Conservation (phyloP, 768 basidiomycete species). For the Lentinula aciculospora region DNA sequence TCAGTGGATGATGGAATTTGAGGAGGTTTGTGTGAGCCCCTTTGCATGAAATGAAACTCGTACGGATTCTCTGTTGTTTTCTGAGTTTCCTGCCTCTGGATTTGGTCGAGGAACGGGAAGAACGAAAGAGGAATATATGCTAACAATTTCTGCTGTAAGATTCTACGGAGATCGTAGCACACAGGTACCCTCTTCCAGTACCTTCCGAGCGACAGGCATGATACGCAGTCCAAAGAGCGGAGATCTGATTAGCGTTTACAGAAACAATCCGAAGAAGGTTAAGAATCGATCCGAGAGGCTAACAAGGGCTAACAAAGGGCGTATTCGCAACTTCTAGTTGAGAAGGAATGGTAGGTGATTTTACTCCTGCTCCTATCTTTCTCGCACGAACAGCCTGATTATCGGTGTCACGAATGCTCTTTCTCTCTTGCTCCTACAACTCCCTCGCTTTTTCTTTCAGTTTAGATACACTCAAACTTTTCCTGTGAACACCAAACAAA, state of each 20-base stretch:
- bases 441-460: slow-evolving; percentile 28
- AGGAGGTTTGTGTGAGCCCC: slow-evolving; percentile 79
- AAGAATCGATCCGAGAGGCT: slow-evolving; percentile 81
- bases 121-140: slow-evolving; percentile 73
- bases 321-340: slow-evolving; percentile 14
- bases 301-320: slow-evolving; percentile 2
- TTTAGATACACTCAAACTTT: slow-evolving; percentile 34
- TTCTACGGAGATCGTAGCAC: slow-evolving; percentile 70
- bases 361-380: slow-evolving; percentile 5
- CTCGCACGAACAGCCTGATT: neutral
- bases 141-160: slow-evolving; percentile 65
- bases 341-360: slow-evolving; percentile 10
- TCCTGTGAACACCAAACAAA: slow-evolving; percentile 23
- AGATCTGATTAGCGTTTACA: slow-evolving; percentile 64
- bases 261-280: slow-evolving; percentile 67
- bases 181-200: slow-evolving; percentile 80
- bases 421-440: slow-evolving; percentile 24
- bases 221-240: slow-evolving; percentile 84
- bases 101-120: slow-evolving; percentile 66
- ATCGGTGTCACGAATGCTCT: slow-evolving; percentile 14
- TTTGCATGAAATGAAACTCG: slow-evolving; percentile 86
- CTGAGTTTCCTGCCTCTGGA: slow-evolving; percentile 24
- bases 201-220: slow-evolving; percentile 77
- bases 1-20: slow-evolving; percentile 43
- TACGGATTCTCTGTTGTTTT: slow-evolving; percentile 38